Conservation (phyloP, 2,329 filamentous ascomycete genomes). For the Kalaharituber pfeilii region DNA sequence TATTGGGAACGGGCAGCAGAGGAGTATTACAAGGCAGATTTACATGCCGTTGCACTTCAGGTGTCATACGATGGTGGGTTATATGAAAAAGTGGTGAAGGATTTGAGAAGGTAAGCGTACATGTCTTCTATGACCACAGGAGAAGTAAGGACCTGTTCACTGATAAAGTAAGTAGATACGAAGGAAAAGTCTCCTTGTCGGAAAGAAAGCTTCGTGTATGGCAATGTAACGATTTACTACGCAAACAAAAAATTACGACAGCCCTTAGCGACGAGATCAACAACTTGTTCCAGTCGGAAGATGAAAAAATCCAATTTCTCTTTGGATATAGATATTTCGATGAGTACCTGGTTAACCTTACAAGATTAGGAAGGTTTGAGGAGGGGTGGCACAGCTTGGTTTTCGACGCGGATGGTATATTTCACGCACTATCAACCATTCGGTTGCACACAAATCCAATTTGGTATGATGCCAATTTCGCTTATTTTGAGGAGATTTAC, state of each 20-base stretch:
- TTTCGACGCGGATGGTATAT: not conserved
- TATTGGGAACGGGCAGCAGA: not conserved
- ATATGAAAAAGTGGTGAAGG: not conserved
- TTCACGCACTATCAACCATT: too few species aligned
- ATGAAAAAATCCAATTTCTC: constrained; percentile 10
- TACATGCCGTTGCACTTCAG: not conserved
- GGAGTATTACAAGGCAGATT: not conserved
- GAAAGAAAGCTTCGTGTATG: not conserved
- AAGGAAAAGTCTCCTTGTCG: not conserved
- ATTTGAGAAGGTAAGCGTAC: not conserved
- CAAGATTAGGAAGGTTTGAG: not conserved
- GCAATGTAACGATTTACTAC: not conserved
- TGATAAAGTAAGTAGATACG: too few species aligned
- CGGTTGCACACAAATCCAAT: too few species aligned
- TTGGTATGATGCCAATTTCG: too few species aligned
- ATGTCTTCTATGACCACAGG: too few species aligned
- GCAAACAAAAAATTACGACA: not conserved
- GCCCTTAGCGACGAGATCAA: constrained; percentile 1
- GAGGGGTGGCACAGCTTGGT: not conserved
- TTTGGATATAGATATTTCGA: not conserved
- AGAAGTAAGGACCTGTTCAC: not conserved
- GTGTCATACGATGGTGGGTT: not conserved
- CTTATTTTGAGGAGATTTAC: too few species aligned
- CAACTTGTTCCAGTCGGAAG: constrained; percentile 8
- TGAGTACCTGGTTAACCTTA: not conserved